Percentiles rank a stretch among this genome's conserved stretches.
phyloP scores from a whole-genome alignment of 441 rosid genomes.

The Pelargonium citronellum region DNA sequence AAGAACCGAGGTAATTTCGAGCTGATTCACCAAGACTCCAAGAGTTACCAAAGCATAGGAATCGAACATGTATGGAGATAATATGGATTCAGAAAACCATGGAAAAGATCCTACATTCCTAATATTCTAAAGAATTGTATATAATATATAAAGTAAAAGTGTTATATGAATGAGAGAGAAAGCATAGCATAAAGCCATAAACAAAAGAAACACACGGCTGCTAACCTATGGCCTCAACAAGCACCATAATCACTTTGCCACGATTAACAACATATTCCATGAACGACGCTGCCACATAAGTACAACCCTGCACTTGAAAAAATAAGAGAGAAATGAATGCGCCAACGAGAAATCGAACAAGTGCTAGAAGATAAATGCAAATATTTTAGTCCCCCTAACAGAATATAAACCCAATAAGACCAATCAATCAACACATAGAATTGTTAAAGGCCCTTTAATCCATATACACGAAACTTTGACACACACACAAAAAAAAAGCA shows the following conservation, averaged over 20 bases:
- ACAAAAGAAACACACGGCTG: background rate
- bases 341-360: background rate
- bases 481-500: background rate
- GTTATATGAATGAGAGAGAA: background rate
- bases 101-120: background rate
- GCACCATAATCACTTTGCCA: constrained; percentile 60
- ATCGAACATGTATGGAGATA: background rate
- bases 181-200: background rate
- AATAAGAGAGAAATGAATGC: background rate
- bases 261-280: constrained; percentile 43
- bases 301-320: constrained; percentile 61
- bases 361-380: background rate
- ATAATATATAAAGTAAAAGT: background rate
- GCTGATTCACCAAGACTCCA: background rate
- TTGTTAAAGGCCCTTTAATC: background rate
- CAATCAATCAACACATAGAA: background rate
- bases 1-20: background rate
- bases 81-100: background rate
- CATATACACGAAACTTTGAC: background rate
- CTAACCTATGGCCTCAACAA: constrained; percentile 93
- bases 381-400: background rate
- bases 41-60: background rate
- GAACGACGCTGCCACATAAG: constrained; percentile 53
- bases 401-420: background rate
- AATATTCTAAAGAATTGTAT: background rate